Evolutionary conservation across 2,329 filamentous ascomycete genomes (phyloP).

Genomic region (Aspergillus sergii): DNA sequence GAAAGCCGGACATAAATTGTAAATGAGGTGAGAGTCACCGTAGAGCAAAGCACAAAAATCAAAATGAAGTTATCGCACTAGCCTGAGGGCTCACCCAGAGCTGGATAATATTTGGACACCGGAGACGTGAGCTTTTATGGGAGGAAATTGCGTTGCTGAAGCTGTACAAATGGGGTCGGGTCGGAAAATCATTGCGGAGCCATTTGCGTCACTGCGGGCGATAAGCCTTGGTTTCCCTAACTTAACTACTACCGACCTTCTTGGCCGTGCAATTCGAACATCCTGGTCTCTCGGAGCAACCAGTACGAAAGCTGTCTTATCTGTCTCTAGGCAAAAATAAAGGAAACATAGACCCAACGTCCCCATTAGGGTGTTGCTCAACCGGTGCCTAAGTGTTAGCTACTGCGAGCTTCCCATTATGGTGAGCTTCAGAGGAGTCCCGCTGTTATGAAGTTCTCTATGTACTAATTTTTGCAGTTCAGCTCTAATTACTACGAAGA

Average conservation of each 20-base stretch:
- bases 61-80: not conserved
- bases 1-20: constrained; percentile 58
- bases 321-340: no score
- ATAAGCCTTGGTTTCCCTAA: constrained; percentile 19
- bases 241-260: not conserved
- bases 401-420: constrained; percentile 18
- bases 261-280: not conserved
- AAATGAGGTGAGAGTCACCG: not conserved
- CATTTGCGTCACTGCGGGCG: constrained; percentile 41
- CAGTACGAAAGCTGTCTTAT: not conserved
- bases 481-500: constrained; percentile 55
- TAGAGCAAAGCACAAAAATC: not conserved
- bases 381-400: not conserved
- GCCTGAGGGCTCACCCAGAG: not conserved
- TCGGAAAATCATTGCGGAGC: constrained; percentile 44
- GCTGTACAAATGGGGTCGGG: constrained; percentile 36
- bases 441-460: not conserved
- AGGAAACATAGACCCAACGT: not conserved
- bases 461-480: constrained; percentile 38
- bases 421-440: constrained; percentile 23
- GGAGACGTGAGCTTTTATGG: not conserved
- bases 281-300: not conserved
- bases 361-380: not conserved
- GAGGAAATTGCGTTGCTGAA: constrained; percentile 14
- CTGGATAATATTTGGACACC: not conserved